Conservation (phyloP, 106 monocot species). For the Dendrobium catenatum region DNA sequence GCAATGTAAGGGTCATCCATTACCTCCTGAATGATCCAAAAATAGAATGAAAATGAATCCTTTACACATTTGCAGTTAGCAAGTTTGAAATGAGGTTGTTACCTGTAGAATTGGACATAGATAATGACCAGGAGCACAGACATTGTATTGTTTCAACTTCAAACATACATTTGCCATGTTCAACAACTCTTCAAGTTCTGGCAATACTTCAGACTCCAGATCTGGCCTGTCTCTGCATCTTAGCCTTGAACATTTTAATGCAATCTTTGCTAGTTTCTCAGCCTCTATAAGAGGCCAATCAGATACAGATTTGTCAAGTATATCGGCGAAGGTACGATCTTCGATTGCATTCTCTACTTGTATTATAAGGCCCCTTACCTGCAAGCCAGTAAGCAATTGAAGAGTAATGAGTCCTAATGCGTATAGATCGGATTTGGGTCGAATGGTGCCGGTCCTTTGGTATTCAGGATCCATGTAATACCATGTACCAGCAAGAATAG, state of each 20-base stretch:
- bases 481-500: constrained; percentile 61
- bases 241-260: constrained; percentile 51
- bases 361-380: constrained; percentile 43
- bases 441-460: constrained; percentile 73
- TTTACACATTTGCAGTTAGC: neutral
- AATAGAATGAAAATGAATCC: neutral
- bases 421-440: constrained; percentile 82
- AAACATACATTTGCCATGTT: constrained; percentile 25
- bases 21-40: constrained; percentile 44
- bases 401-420: constrained; percentile 69
- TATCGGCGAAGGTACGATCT: constrained; percentile 25
- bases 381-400: constrained; percentile 57
- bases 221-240: constrained; percentile 81
- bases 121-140: constrained; percentile 48
- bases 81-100: constrained; percentile 2
- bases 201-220: constrained; percentile 61
- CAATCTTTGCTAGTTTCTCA: constrained; percentile 60
- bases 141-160: constrained; percentile 17
- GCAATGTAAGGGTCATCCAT: constrained; percentile 76
- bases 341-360: constrained; percentile 48
- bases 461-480: constrained; percentile 92
- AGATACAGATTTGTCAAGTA: constrained; percentile 58
- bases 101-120: constrained; percentile 86
- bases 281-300: constrained; percentile 63
- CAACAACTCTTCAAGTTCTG: constrained; percentile 51